Evolutionary conservation across 306 rosid genomes (phyloP), one percentile per base, ranked within the genome.

Genomic region (Quercus aquifolioides): DNA sequence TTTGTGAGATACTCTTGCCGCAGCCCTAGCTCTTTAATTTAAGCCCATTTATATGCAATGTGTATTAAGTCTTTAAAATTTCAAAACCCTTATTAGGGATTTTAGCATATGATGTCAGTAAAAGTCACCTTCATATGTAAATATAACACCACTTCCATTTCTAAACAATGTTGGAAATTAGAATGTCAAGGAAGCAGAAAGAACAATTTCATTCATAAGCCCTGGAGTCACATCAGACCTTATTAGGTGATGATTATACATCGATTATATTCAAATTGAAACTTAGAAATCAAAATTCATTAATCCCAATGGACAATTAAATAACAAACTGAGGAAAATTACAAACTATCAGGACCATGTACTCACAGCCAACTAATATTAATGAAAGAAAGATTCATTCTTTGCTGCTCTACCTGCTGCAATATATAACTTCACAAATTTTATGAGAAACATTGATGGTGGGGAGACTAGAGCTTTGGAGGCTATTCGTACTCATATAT

Each of bases 291-390:
- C n/a, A n/a, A 85, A 58, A 85, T 49, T 55, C 60, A 9, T 43
- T 83, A 56, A 81, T 55, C 20, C 75, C 74, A 86, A 75, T 41
- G 71, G 56, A 68, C 73, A 65, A 3, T 1, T 46, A 52, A 26
- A 54, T 60, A 73, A 35, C 56, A 77, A 79, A 56, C 75, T 75
- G 59, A 73, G 56, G 62, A 38, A 55, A 28, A 57, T 38, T 33
- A 79, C 78, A 75, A 6, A 51, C 7, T 65, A 62, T 46, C 26
- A 23, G 55, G 6, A 69, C n/a, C 19, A 62, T 72, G 52, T 15
- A 30, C 21, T 4, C 20, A 17, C 70, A 64, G 6, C 23, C 70
- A 64, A 31, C 51, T 33, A 31, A 15, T 18, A 33, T 35, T 18
- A 19, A 31, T 33, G 26, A 35, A 33, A 4, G 4, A 67, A 19